Evolutionary conservation across 805 yeast genomes (phyloP), one percentile per base, ranked within the genome.

Genomic region (Helenozyma baotianmanensis): DNA sequence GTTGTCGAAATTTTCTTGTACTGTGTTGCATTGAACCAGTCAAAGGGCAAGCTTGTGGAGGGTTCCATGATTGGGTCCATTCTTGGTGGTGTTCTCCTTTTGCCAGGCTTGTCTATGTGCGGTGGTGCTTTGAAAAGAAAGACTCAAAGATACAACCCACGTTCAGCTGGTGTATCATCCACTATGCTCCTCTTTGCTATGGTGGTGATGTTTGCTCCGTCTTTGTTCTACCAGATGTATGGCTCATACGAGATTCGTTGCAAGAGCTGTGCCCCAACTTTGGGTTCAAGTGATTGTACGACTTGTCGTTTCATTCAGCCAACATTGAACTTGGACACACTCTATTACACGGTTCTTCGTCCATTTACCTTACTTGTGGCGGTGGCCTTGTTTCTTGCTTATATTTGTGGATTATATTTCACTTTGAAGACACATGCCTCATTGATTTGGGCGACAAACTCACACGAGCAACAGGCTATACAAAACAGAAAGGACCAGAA

Each of bases 91-190:
- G 96, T 92, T 1, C 60, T 92, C 28, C 68, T 92, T 25, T 64
- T 92, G 43, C 98, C 98, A 0, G 98, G 98, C 0, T 64, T 88
- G 25, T 86, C 96, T 1, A 92, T 92, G 98, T 87, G 96, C 59
- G 95, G 96, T 13, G 98, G 98, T 42, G 97, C 98, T 0, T 60
- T 89, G 23, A 82, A 79, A 38, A 65, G 96, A 35, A 92, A 92
- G 52, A 90, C 97, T 0, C 98, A 90, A 56, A 62, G 96, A 39
- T 92, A 92, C 56, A 92, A 92, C 52, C 97, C 98, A 1, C 78
- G 90, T 26, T 82, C 95, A 35, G 97, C 98, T 0, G 96, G 97
- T 41, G 98, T 92, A 2, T 85, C 95, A 4, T 88, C 96, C 0
- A 92, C 98, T 2, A 86, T 92, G 96, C 67, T 92, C 32, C 67